These are phyloP conservation scores for Fusarium sambucinum DNA, from an alignment of 2,329 filamentous ascomycete genomes.

Conservation along the genomic window DNA sequence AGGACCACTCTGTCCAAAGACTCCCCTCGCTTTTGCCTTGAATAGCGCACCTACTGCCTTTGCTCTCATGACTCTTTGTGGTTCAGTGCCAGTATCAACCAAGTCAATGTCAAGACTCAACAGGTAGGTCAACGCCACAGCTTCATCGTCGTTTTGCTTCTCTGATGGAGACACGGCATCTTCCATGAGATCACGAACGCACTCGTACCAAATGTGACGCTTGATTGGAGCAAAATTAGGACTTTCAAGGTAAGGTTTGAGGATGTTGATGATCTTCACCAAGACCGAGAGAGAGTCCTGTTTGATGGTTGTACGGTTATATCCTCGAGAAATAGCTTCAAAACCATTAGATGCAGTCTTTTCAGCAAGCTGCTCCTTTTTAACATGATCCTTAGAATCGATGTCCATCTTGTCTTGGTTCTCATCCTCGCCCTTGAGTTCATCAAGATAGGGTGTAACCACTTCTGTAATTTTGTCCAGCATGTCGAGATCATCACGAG, in stretches of 20 bases:
- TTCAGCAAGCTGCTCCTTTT: slow-evolving; percentile 56
- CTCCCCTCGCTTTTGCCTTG: slow-evolving; percentile 57
- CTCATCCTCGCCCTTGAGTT: slow-evolving; percentile 66
- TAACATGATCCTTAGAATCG: slow-evolving; percentile 58
- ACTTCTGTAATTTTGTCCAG: slow-evolving; percentile 75
- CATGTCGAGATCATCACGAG: slow-evolving; percentile 76
- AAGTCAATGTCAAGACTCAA: slow-evolving; percentile 61
- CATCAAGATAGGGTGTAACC: slow-evolving; percentile 71
- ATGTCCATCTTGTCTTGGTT: slow-evolving; percentile 77
- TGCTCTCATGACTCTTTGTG: slow-evolving; percentile 62
- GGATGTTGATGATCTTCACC: slow-evolving; percentile 53
- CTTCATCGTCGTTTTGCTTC: slow-evolving; percentile 36
- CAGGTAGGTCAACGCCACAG: slow-evolving; percentile 56
- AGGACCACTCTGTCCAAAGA: slow-evolving; percentile 54
- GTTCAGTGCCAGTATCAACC: slow-evolving; percentile 63
- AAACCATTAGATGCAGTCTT: slow-evolving; percentile 63
- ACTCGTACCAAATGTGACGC: slow-evolving; percentile 65
- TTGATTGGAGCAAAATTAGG: slow-evolving; percentile 58
- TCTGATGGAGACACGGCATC: slow-evolving; percentile 51
- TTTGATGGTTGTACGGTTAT: slow-evolving; percentile 57
- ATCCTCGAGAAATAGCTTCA: slow-evolving; percentile 64
- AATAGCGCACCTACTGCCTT: slow-evolving; percentile 60
- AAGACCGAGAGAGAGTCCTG: slow-evolving; percentile 56
- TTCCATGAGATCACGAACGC: slow-evolving; percentile 61
- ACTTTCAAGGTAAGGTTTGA: slow-evolving; percentile 58